Evolutionary conservation across 139 green algal genomes (phyloP), one percentile per base, ranked within the genome.

Genomic region (Coelastrella sp.): DNA sequence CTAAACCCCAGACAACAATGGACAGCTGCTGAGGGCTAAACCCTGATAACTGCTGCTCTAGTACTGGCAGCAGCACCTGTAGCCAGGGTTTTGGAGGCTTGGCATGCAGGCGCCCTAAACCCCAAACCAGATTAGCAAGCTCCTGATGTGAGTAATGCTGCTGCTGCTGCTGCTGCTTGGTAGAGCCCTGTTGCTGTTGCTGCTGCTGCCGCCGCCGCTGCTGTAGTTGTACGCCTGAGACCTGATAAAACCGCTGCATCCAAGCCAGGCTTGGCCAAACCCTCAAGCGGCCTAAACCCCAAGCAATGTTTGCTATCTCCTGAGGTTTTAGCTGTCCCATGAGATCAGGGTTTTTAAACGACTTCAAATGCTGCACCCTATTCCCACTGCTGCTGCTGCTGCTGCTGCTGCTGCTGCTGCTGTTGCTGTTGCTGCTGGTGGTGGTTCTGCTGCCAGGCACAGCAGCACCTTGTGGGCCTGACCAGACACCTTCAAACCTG

Each of bases 11-110:
- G 15, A 91, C 24, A 6, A 76, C 6, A 25, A 87, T 91, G 0
- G 87, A 87, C 24, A 91, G 78, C 87, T 91, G 87, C 79, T 91
- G 87, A 4, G 87, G 65, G 19, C 35, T 91, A 35, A 82, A 82
- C 6, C 15, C 65, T n/a, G 20, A 8, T 17, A 85, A 58, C 27
- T 79, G 20, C 49, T 60, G 27, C 17, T 87, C 15, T 11, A 79
- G 4, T 6, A 65, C 65, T 58, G 12, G 49, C 87, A 91, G 27
- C 56, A 91, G 70, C 68, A 58, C 63, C 12, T 66, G 63, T 20
- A 87, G 49, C 87, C 87, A 91, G 49, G 87, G 15, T 22, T 60
- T 14, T 66, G 87, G 78, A 17, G 87, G 87, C 8, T 7, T 7
- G 4, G 56, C 65, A 60, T 79, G 61, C 11, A 91, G 63, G 11